Percentiles rank a stretch among this genome's conserved stretches.
phyloP scores from a whole-genome alignment of 2,329 filamentous ascomycete species.

The Sporothrix dimorphospora region DNA sequence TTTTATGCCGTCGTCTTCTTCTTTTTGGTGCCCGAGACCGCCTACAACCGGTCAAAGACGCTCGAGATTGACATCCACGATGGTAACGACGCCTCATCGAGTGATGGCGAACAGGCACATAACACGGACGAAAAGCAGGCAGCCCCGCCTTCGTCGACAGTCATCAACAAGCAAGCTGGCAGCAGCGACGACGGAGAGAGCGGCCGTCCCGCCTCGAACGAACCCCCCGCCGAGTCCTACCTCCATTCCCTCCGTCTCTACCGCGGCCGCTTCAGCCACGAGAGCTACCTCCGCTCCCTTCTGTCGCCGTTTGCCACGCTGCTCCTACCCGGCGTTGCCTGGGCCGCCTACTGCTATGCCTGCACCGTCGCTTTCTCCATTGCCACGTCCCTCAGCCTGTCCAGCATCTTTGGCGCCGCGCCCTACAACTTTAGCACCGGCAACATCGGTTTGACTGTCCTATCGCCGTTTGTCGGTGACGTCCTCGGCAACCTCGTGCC shows the following conservation, averaged over 20 bases:
- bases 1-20: slow-evolving; percentile 44
- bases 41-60: slow-evolving; percentile 38
- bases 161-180: not conserved
- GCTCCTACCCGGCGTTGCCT: slow-evolving; percentile 47
- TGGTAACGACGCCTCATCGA: not conserved
- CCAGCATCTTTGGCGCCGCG: slow-evolving; percentile 45
- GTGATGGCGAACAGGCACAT: not conserved
- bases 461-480: slow-evolving; percentile 47
- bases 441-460: slow-evolving; percentile 44
- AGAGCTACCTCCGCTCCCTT: slow-evolving; percentile 31
- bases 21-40: slow-evolving; percentile 49
- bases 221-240: slow-evolving; percentile 22
- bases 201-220: not conserved
- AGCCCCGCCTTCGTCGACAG: not conserved
- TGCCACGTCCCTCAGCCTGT: slow-evolving; percentile 2
- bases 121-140: not conserved
- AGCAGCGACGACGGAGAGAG: not conserved
- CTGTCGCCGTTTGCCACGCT: slow-evolving; percentile 46
- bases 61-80: slow-evolving; percentile 22
- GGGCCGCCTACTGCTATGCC: slow-evolving; percentile 46
- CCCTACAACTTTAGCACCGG: slow-evolving; percentile 45
- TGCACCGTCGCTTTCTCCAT: slow-evolving; percentile 41
- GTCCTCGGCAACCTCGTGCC: slow-evolving; percentile 42
- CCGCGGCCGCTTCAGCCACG: slow-evolving; percentile 32
- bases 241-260: slow-evolving; percentile 35